Base-by-base conservation (phyloP, 495 filamentous ascomycete genomes). In the Penicillium cinerascens region DNA sequence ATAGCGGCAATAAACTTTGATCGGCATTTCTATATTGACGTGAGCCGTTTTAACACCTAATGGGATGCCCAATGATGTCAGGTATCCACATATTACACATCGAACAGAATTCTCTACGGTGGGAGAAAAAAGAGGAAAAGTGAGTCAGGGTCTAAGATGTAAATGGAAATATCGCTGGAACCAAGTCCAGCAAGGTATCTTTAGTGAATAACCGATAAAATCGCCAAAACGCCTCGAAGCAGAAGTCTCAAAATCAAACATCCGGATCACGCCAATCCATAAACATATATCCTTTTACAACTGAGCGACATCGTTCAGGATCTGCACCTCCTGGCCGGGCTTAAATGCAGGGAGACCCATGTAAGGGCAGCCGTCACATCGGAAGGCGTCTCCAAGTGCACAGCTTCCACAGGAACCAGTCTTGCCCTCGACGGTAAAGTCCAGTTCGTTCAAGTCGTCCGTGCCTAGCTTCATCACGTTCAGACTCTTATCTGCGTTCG, bases 391-490 rank as follows among this genome's bases (percentile, higher is more conserved):
- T 21, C 93, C 93, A 10, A 98, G 75, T 25, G 90, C 87, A 65
- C 93, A 97, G 65, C 88, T 96, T 3, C 89, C 89, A 66, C 93
- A 98, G 9, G 86, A 91, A 8, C 95, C 92, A 0, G 45, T 87
- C 75, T 96, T 97, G 46, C 95, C 93, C 63, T 92, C 79, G 15
- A 98, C 91, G 1, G 93, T 98, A 66, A 97, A 96, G 67, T 98
- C 93, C 16, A 97, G 77, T 68, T 96, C 52, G 78, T 83, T 55
- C 44, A 98, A 74, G 61, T 97, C 93, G 56, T 86, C 83, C 2
- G 82, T 74, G 29, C 79, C 79, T 44, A 97, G 76, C 76, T 96
- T 96, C 21, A 75, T 69, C 8, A 78, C 75, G 17, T 82, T 78
- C 10, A 90, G 69, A 6, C 73, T 75, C 52, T 75, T 69, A 56